These are phyloP conservation scores for Pythium brachiatum DNA, from an alignment of 352 stramenopile species.

Conservation along the genomic window DNA sequence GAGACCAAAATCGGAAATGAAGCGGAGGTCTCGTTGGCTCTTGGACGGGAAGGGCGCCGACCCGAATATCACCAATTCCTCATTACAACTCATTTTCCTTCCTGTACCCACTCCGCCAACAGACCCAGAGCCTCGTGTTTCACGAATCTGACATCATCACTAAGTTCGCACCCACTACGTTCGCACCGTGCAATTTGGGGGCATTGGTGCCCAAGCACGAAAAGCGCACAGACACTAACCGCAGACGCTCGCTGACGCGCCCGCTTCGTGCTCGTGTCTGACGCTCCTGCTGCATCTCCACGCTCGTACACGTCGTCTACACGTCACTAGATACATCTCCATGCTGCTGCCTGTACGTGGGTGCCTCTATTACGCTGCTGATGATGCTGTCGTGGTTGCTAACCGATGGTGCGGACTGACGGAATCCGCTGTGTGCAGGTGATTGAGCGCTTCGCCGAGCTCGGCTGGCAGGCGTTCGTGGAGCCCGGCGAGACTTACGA, in stretches of 20 bases:
- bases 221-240: not conserved
- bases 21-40: no score
- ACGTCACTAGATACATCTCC: not conserved
- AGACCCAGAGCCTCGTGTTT: no score
- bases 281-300: not conserved
- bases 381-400: not conserved
- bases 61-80: no score
- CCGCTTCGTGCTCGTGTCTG: not conserved
- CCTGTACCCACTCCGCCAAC: no score
- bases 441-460: slow-evolving; percentile 75
- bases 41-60: no score
- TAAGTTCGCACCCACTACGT: slow-evolving; percentile 25
- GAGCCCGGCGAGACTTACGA: slow-evolving; percentile 83
- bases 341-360: slow-evolving; percentile 32
- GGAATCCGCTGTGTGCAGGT: slow-evolving; percentile 34
- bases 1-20: no score
- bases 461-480: slow-evolving; percentile 75
- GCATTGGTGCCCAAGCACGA: slow-evolving; percentile 10
- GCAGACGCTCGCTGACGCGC: not conserved
- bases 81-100: no score
- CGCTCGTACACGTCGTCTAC: not conserved
- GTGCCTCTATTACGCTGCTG: not conserved
- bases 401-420: not conserved
- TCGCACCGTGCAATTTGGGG: not conserved
- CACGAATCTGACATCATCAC: slow-evolving; percentile 4